Percentiles rank a stretch among this genome's conserved stretches.
Evolutionary conservation across 495 filamentous ascomycete species (phyloP).

Genomic region (Penicillium chermesinum): DNA sequence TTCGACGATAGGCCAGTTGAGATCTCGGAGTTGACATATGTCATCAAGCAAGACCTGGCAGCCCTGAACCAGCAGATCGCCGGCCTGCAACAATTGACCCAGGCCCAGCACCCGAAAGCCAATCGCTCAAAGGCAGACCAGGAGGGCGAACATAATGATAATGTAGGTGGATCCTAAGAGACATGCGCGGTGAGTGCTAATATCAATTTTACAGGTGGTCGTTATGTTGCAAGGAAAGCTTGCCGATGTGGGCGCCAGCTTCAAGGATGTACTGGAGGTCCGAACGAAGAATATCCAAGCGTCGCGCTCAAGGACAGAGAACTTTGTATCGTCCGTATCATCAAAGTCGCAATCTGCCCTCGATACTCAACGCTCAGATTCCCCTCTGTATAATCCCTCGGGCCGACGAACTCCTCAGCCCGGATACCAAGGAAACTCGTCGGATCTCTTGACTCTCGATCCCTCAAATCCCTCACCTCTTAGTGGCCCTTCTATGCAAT

Average conservation of each 20-base stretch:
- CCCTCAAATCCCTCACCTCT: conserved; percentile 57
- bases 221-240: conserved; percentile 89
- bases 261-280: conserved; percentile 96
- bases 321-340: conserved; percentile 87
- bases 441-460: conserved; percentile 81
- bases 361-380: conserved; percentile 55
- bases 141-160: conserved; percentile 95
- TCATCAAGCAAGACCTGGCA: conserved; percentile 96
- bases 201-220: conserved; percentile 51
- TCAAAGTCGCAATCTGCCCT: conserved; percentile 67
- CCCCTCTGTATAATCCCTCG: conserved; percentile 83
- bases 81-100: conserved; percentile 65
- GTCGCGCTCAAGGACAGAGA: conserved; percentile 83
- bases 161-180: conserved; percentile 43
- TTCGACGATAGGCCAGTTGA: conserved; percentile 96
- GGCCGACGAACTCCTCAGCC: conserved; percentile 59
- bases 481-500: conserved; percentile 48
- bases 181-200: conserved; percentile 16
- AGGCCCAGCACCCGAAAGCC: conserved; percentile 64
- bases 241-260: conserved; percentile 87
- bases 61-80: conserved; percentile 84
- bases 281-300: conserved; percentile 98
- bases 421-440: conserved; percentile 44
- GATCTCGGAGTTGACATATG: conserved; percentile 91
- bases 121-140: conserved; percentile 57